These are phyloP conservation scores for Theileria parva DNA, from an alignment of 169 alveolate genomes.

Conservation along the genomic window DNA sequence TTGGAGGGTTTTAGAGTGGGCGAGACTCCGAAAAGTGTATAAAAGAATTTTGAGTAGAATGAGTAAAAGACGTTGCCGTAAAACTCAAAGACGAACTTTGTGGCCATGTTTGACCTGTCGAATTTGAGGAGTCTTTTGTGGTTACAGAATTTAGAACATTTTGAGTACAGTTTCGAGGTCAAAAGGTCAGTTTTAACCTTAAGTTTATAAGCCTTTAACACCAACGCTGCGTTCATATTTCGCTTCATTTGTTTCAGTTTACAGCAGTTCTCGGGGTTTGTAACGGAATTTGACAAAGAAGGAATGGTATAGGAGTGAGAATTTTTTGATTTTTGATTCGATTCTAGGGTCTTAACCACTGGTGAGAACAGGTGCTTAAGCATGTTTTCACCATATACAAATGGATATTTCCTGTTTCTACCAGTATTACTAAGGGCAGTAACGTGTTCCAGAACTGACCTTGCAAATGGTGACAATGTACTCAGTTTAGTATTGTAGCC, in stretches of 20 bases:
- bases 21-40: constrained; percentile 7
- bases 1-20: not conserved
- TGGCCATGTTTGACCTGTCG: constrained; percentile 13
- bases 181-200: constrained; percentile 4
- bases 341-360: constrained; percentile 3
- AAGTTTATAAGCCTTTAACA: not conserved
- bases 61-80: constrained; percentile 7
- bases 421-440: constrained; percentile 69
- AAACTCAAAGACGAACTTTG: constrained; percentile 2
- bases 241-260: not conserved
- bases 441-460: constrained; percentile 90
- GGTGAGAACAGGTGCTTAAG: constrained; percentile 47
- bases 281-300: too few relatives aligned
- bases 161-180: constrained; percentile 16
- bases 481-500: constrained; percentile 95
- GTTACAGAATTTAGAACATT: not conserved
- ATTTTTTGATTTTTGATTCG: not conserved
- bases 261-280: too few relatives aligned
- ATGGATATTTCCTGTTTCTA: constrained; percentile 29
- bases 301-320: not conserved
- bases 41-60: constrained; percentile 25
- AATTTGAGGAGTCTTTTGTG: not conserved
- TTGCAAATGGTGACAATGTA: constrained; percentile 90
- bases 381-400: constrained; percentile 28
- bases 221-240: not conserved